Evolutionary conservation across 2,329 filamentous ascomycete species (phyloP).

Genomic region (Pyricularia pennisetigena): DNA sequence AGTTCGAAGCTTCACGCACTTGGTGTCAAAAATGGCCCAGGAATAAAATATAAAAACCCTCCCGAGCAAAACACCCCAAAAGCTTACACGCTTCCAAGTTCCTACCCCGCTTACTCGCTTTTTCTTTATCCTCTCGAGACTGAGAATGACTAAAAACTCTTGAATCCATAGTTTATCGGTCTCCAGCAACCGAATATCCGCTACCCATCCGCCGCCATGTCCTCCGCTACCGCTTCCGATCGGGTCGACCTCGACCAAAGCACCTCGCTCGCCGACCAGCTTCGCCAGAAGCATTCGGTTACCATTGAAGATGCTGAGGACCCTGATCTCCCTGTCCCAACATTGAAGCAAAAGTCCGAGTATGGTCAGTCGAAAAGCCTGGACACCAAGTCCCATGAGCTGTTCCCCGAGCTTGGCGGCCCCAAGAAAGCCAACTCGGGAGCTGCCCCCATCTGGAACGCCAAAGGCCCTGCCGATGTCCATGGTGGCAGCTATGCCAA

Average conservation of each 20-base stretch:
- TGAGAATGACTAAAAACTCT: neutral
- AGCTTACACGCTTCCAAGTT: neutral
- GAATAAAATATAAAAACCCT: neutral
- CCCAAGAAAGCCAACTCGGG: slow-evolving; percentile 56
- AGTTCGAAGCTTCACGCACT: neutral
- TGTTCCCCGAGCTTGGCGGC: slow-evolving; percentile 83
- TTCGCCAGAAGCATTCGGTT: slow-evolving; percentile 54
- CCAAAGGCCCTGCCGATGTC: slow-evolving; percentile 46
- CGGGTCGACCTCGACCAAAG: slow-evolving; percentile 27
- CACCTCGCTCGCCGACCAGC: slow-evolving; percentile 44
- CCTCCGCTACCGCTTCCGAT: slow-evolving; percentile 14
- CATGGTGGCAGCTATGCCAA: slow-evolving; percentile 47
- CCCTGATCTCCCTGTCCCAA: slow-evolving; percentile 56
- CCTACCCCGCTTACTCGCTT: neutral
- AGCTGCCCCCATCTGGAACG: slow-evolving; percentile 68
- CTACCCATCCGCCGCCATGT: slow-evolving; percentile 10
- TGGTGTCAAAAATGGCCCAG: neutral
- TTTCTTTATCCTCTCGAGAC: neutral
- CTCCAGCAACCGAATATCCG: neutral
- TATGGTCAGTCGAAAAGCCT: slow-evolving; percentile 37
- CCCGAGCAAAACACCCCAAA: neutral
- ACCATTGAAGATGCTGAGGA: slow-evolving; percentile 82
- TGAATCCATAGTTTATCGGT: neutral
- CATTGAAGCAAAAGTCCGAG: slow-evolving; percentile 54
- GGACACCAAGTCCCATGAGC: slow-evolving; percentile 80